phyloP scores from a whole-genome alignment of 371 early-diverging fungal species.

The Saksenaea vasiformis region DNA sequence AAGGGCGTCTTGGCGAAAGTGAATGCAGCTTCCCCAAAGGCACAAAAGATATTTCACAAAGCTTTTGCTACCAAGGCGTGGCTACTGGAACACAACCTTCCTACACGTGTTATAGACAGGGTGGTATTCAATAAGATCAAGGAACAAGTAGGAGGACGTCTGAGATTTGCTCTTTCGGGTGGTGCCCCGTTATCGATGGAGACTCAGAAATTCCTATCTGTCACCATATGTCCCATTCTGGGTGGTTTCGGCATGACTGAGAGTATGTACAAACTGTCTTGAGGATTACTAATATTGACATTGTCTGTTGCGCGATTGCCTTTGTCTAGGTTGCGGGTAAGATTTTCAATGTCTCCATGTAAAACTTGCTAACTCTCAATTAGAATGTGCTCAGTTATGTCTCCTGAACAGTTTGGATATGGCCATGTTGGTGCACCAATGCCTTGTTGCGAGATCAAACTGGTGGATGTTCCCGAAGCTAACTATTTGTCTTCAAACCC shows the following conservation, averaged over 20 bases:
- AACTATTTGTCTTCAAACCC: constrained; percentile 76
- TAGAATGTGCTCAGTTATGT: constrained; percentile 68
- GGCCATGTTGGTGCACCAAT: constrained; percentile 84
- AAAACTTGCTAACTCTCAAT: not conserved
- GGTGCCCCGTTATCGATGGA: constrained; percentile 91
- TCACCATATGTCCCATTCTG: constrained; percentile 82
- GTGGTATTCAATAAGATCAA: constrained; percentile 91
- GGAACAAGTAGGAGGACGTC: constrained; percentile 91
- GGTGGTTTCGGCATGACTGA: constrained; percentile 89
- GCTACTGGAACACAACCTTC: constrained; percentile 66
- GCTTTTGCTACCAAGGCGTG: constrained; percentile 79
- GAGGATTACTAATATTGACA: not conserved
- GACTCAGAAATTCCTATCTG: constrained; percentile 85
- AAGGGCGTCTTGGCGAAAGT: constrained; percentile 82
- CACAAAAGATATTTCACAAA: constrained; percentile 73
- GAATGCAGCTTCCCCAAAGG: constrained; percentile 58
- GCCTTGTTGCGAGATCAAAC: constrained; percentile 84
- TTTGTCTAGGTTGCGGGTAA: constrained; percentile 43
- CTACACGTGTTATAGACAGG: constrained; percentile 75
- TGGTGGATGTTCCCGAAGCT: constrained; percentile 88
- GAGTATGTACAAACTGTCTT: constrained; percentile 28
- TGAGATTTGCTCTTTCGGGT: constrained; percentile 89
- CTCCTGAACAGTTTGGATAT: constrained; percentile 63
- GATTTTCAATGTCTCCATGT: not conserved
- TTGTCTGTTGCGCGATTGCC: not conserved